A percentile compares a stretch with the other conserved stretches of the same genome.
Evolutionary conservation across 805 yeast genomes (phyloP).

Genomic region (Candida xiaguanensis): DNA sequence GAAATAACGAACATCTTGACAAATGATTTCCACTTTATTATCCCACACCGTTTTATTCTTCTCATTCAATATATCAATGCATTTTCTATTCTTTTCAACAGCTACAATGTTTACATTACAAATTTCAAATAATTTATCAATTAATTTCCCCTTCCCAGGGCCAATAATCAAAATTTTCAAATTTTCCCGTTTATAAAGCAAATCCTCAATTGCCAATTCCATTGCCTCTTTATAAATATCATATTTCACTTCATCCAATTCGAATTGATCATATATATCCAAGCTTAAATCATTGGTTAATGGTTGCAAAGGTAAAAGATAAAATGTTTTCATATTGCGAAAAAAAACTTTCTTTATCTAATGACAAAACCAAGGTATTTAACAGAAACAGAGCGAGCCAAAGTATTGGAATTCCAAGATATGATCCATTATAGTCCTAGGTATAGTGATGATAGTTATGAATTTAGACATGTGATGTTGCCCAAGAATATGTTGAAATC

Average conservation of each 20-base stretch:
- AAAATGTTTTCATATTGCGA: conserved; percentile 1
- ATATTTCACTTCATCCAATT: conserved; percentile 68
- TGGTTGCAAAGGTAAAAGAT: conserved; percentile 65
- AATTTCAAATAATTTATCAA: conserved; percentile 33
- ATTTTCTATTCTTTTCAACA: conserved; percentile 69
- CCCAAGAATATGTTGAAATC: conserved; percentile 94
- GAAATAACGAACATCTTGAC: conserved; percentile 54
- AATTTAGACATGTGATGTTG: conserved; percentile 94
- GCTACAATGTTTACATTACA: conserved; percentile 33
- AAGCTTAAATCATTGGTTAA: conserved; percentile 52
- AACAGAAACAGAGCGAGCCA: conserved; percentile 77
- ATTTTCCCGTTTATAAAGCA: conserved; percentile 2
- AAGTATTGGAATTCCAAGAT: conserved; percentile 87
- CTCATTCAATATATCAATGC: conserved; percentile 46
- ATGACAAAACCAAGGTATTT: conserved; percentile 64
- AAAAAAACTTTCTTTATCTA: not conserved
- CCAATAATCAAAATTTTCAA: conserved; percentile 61
- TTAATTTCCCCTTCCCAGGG: conserved; percentile 85
- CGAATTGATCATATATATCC: conserved; percentile 65
- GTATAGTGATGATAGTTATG: conserved; percentile 87
- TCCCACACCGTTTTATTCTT: conserved; percentile 54
- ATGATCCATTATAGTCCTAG: conserved; percentile 92
- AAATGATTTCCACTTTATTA: conserved; percentile 45
- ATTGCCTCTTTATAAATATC: conserved; percentile 64
- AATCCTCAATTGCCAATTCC: conserved; percentile 44